Evolutionary conservation across 1,284 basidiomycete species (phyloP).

Genomic region (Papiliotrema fonsecae): DNA sequence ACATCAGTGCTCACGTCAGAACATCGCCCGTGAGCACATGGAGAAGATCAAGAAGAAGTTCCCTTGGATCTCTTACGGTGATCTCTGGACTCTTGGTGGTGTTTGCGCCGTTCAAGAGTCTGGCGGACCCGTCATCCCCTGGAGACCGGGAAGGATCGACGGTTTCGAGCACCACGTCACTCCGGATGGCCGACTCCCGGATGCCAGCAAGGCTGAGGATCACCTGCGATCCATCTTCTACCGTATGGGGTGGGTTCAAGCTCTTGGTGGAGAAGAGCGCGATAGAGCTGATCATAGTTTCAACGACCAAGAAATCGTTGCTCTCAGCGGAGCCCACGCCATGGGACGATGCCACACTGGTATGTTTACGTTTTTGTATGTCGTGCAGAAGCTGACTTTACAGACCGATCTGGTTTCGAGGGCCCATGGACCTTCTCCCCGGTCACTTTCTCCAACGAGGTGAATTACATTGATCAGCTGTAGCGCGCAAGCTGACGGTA

Average conservation of each 20-base stretch:
- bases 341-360: slow-evolving; percentile 88
- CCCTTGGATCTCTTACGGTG: slow-evolving; percentile 89
- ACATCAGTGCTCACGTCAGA: slow-evolving; percentile 14
- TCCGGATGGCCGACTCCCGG: slow-evolving; percentile 91
- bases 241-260: slow-evolving; percentile 70
- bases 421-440: slow-evolving; percentile 58
- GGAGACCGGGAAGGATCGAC: slow-evolving; percentile 84
- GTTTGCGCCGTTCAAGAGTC: slow-evolving; percentile 60
- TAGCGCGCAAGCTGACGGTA: slow-evolving; percentile 47
- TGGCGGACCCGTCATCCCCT: slow-evolving; percentile 63
- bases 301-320: slow-evolving; percentile 96
- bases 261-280: no score
- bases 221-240: slow-evolving; percentile 88
- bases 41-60: slow-evolving; percentile 77
- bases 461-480: background rate
- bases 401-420: slow-evolving; percentile 71
- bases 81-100: slow-evolving; percentile 88
- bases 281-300: slow-evolving; percentile 53
- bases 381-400: slow-evolving; percentile 1
- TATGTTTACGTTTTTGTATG: slow-evolving; percentile 28
- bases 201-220: slow-evolving; percentile 75
- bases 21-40: slow-evolving; percentile 76
- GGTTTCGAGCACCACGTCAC: slow-evolving; percentile 70
- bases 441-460: slow-evolving; percentile 61
- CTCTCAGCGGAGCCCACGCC: slow-evolving; percentile 89